Conservation (phyloP, 805 yeast species). For the Candida silvatica region DNA sequence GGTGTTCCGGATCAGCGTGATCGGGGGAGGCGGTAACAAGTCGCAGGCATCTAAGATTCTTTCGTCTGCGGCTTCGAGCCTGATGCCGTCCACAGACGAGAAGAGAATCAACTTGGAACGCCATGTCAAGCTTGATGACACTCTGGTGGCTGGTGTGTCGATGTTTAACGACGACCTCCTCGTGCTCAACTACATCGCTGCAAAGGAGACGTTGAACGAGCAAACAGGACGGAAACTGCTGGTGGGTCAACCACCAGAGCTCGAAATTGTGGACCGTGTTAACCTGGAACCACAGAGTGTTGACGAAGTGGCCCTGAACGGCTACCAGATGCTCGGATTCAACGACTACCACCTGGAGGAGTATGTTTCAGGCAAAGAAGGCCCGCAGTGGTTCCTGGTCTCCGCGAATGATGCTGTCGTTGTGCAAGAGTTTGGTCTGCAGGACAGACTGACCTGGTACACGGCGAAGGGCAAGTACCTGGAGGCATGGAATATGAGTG, state of each 20-base stretch:
- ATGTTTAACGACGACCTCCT: constrained; percentile 64
- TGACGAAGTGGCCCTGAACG: constrained; percentile 66
- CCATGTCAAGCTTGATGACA: constrained; percentile 39
- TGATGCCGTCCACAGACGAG: constrained; percentile 32
- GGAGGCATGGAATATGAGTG: constrained; percentile 77
- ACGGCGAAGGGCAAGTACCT: constrained; percentile 40
- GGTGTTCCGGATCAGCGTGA: constrained; percentile 38
- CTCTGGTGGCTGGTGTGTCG: constrained; percentile 68
- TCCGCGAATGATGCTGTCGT: constrained; percentile 78
- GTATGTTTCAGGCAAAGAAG: constrained; percentile 29
- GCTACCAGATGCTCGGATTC: constrained; percentile 50
- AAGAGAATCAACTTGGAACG: constrained; percentile 35
- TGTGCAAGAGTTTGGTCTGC: constrained; percentile 60
- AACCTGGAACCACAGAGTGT: constrained; percentile 69
- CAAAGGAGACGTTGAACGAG: constrained; percentile 16
- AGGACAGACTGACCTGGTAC: constrained; percentile 72
- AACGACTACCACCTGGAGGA: constrained; percentile 74
- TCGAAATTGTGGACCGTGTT: constrained; percentile 54
- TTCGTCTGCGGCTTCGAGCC: constrained; percentile 44
- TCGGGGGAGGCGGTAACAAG: constrained; percentile 1
- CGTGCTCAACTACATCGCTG: constrained; percentile 43
- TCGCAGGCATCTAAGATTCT: constrained; percentile 24
- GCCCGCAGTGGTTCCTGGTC: constrained; percentile 50
- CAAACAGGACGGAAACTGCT: constrained; percentile 11
- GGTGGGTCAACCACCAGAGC: constrained; percentile 53